Evolutionary conservation across 129 eudicot genomes (phyloP).

Genomic region (Artemisia annua): DNA sequence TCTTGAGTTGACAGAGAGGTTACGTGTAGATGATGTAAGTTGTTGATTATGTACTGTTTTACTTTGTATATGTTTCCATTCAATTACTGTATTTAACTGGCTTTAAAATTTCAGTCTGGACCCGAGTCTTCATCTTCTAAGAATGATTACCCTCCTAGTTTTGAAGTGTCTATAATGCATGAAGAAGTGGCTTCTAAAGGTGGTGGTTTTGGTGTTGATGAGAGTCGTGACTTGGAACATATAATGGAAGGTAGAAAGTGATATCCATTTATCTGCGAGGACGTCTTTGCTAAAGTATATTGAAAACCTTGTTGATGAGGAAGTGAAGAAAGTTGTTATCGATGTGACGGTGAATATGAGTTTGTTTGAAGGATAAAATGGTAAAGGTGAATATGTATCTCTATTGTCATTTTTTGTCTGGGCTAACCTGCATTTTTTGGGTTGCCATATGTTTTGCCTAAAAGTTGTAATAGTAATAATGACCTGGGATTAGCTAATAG

Average conservation of each 20-base stretch:
- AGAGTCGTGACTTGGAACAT: constrained; percentile 21
- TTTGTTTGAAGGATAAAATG: no score
- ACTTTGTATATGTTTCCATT: constrained; percentile 1
- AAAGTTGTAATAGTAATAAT: no score
- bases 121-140: constrained; percentile 48
- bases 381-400: no score
- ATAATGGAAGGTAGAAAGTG: constrained; percentile 50
- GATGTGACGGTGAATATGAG: no score
- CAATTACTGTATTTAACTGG: constrained; percentile 13
- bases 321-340: constrained; percentile 49
- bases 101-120: constrained; percentile 38
- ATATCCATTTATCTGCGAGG: constrained; percentile 59
- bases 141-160: constrained; percentile 88
- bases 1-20: constrained; percentile 32
- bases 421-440: no score
- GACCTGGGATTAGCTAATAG: no score
- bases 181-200: constrained; percentile 31
- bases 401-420: no score
- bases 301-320: constrained; percentile 55
- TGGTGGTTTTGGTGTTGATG: constrained; percentile 18
- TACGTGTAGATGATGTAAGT: constrained; percentile 51
- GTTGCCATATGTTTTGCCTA: no score
- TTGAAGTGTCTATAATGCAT: constrained; percentile 37
- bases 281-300: constrained; percentile 44
- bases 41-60: constrained; percentile 8